Evolutionary conservation across 2,329 filamentous ascomycete species (phyloP), one percentile per base, ranked within the genome.

Genomic region (Thermoascus crustaceus): DNA sequence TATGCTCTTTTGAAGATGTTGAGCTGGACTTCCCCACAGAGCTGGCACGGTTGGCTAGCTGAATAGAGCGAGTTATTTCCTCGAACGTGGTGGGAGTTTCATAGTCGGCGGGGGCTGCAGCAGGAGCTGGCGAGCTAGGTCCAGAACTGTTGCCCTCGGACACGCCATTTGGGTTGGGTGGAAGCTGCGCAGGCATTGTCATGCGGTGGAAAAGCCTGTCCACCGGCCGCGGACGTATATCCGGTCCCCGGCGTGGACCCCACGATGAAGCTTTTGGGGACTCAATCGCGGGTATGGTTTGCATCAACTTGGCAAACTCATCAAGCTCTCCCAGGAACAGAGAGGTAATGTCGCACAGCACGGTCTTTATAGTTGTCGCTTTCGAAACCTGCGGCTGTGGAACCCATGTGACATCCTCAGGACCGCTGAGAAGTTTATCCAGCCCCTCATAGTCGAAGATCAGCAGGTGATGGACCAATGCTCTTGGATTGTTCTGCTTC

Each of bases 301-400:
- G 82, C 38, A 85, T 75, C 0, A 76, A 82, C 49, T 76, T 85
- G 38, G 82, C 82, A 39, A 85, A 69, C 1, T 75, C 77, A 19
- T 80, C 82, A 72, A 89, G 78, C 60, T 86, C 83, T 13, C 81
- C 81, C 14, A 89, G 67, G 30, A 89, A 60, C 34, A 84, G 54
- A 8, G 82, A 81, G 3, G 82, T 85, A 37, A 88, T 74, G 55
- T 86, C 80, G 52, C 82, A 86, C 75, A 89, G 80, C 50, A 84
- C 72, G 0, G 82, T 84, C 61, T 84, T 85, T 57, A 88, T 79
- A 1, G 86, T 91, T 2, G 86, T 91, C 32, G 77, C 73, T 51
- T 79, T 84, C 30, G 79, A 83, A 18, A 77, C 68, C 38, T 80
- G 72, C 13, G 67, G 66, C 0, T 80, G 76, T 10, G 86, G 87